phyloP scores from a whole-genome alignment of 371 early-diverging fungal species.

The Massospora cicadina region DNA sequence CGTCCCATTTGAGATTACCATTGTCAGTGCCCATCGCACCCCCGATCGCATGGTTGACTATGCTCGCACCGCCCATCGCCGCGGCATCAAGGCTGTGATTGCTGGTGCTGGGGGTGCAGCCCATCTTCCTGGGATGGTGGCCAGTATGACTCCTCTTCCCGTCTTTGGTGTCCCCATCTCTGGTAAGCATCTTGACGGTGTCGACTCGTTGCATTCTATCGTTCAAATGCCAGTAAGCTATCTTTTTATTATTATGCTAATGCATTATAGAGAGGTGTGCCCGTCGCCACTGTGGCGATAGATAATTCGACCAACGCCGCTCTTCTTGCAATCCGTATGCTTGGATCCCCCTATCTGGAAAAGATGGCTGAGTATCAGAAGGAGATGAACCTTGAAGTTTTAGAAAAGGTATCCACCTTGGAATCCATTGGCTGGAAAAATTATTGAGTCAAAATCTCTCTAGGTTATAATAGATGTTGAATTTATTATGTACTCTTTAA shows the following conservation, averaged over 20 bases:
- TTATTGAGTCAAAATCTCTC: too few relatives aligned
- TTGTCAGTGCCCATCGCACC: constrained; percentile 93
- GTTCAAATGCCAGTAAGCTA: constrained; percentile 90
- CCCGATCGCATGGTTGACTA: constrained; percentile 83
- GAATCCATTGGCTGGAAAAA: constrained; percentile 56
- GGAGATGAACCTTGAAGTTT: constrained; percentile 64
- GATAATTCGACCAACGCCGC: constrained; percentile 92
- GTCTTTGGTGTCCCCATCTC: constrained; percentile 95
- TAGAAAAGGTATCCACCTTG: constrained; percentile 61
- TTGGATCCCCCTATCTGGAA: constrained; percentile 56
- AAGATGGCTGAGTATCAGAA: constrained; percentile 59
- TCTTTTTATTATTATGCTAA: background rate
- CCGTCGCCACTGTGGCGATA: constrained; percentile 94
- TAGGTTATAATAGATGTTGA: too few relatives aligned
- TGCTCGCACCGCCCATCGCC: constrained; percentile 63
- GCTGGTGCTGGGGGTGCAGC: constrained; percentile 97
- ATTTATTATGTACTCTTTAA: too few relatives aligned
- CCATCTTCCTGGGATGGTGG: constrained; percentile 96
- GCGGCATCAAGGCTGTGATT: constrained; percentile 87
- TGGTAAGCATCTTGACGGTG: constrained; percentile 78
- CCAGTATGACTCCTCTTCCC: constrained; percentile 85
- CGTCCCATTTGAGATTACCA: constrained; percentile 83
- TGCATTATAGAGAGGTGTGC: constrained; percentile 68
- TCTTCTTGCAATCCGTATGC: constrained; percentile 78
- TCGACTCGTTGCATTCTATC: constrained; percentile 88